A percentile compares a stretch with the other conserved stretches of the same genome.
These are phyloP conservation scores for Populus hybrid DNA, from an alignment of 441 rosid species.

Conservation along the genomic window DNA sequence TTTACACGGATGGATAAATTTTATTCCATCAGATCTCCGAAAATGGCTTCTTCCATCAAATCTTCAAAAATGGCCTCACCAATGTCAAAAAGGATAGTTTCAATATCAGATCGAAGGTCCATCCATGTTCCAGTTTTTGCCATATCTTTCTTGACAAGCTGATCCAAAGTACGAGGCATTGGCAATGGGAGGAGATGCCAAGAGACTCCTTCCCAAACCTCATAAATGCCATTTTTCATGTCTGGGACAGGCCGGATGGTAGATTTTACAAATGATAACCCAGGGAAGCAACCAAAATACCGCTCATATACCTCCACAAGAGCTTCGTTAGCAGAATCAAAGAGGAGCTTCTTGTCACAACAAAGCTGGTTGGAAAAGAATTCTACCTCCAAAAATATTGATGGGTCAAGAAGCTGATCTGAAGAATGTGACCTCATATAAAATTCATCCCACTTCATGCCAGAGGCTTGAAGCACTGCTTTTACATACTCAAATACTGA, in stretches of 20 bases:
- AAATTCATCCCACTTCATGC: conserved; percentile 64
- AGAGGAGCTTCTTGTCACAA: conserved; percentile 54
- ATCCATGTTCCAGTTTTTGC: conserved; percentile 63
- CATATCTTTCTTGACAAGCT: conserved; percentile 70
- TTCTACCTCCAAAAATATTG: conserved; percentile 49
- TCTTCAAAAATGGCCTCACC: conserved; percentile 63
- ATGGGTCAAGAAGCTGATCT: conserved; percentile 68
- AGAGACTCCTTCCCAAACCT: conserved; percentile 69
- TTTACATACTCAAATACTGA: conserved; percentile 46
- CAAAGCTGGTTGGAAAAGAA: conserved; percentile 56
- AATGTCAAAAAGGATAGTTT: conserved; percentile 46
- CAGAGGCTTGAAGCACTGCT: conserved; percentile 59
- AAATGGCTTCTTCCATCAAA: conserved; percentile 50
- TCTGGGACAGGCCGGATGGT: conserved; percentile 35
- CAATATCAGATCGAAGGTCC: conserved; percentile 54
- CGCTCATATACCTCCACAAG: conserved; percentile 53
- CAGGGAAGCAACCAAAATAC: conserved; percentile 57
- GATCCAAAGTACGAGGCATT: conserved; percentile 64
- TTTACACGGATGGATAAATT: conserved; percentile 29
- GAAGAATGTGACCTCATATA: conserved; percentile 59
- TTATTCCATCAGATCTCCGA: conserved; percentile 67
- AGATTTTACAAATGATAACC: conserved; percentile 51
- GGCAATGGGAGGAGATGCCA: conserved; percentile 73
- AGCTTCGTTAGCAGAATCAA: conserved; percentile 78
- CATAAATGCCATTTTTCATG: conserved; percentile 38